These are phyloP conservation scores for Leishmania mexicana DNA, from an alignment of 208 protist species.

Conservation along the genomic window DNA sequence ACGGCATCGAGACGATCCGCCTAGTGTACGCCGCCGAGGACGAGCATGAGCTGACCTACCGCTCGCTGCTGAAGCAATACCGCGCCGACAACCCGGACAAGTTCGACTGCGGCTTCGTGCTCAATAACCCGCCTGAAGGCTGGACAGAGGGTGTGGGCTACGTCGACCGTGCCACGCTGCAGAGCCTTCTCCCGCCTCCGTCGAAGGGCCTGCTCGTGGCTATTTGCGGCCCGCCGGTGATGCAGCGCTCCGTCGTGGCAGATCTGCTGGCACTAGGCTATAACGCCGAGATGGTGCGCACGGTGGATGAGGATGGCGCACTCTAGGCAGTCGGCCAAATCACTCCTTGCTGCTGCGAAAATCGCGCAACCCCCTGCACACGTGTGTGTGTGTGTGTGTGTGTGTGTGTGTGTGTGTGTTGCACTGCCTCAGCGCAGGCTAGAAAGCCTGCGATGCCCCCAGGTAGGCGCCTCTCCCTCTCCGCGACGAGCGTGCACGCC, in stretches of 20 bases:
- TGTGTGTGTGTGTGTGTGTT: conserved; percentile 9
- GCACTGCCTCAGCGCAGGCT: background rate
- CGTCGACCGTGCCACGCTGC: conserved; percentile 65
- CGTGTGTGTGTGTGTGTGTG: conserved; percentile 10
- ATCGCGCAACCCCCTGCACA: background rate
- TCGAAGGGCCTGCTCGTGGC: conserved; percentile 65
- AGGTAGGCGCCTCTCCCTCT: background rate
- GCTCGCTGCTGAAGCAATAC: conserved; percentile 44
- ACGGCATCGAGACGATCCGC: conserved; percentile 52
- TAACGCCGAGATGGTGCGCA: conserved; percentile 52
- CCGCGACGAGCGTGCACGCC: background rate
- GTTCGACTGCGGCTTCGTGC: conserved; percentile 65
- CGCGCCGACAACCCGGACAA: conserved; percentile 37
- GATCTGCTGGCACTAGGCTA: conserved; percentile 41
- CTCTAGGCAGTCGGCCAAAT: conserved; percentile 19
- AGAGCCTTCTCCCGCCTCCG: conserved; percentile 43
- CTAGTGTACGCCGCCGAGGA: conserved; percentile 78
- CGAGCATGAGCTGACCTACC: conserved; percentile 64
- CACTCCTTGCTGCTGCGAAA: background rate
- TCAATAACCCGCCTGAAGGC: conserved; percentile 62
- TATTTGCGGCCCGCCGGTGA: conserved; percentile 75
- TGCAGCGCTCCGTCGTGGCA: conserved; percentile 60
- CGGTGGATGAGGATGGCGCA: conserved; percentile 44
- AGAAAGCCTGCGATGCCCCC: background rate
- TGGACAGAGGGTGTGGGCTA: conserved; percentile 75